Conservation (phyloP, 179 eudicot genomes). For the Carnegiea gigantea region DNA sequence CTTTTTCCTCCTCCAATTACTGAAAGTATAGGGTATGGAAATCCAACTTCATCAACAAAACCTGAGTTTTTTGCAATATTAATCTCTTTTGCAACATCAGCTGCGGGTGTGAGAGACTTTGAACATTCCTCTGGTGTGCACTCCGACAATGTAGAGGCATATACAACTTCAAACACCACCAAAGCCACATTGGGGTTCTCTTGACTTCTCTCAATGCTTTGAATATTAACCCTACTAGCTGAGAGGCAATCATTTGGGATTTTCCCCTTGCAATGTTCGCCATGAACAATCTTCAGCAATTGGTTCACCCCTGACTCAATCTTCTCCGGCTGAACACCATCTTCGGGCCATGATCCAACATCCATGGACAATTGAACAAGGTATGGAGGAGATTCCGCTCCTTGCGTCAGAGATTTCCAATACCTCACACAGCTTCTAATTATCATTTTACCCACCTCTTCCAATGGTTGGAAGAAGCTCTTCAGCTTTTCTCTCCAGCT, state of each 20-base stretch:
- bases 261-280: slow-evolving; percentile 63
- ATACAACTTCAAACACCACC: slow-evolving; percentile 94
- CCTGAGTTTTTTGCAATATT: slow-evolving; percentile 60
- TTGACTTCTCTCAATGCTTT: slow-evolving; percentile 83
- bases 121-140: slow-evolving; percentile 59
- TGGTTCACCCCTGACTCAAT: slow-evolving; percentile 83
- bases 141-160: slow-evolving; percentile 63
- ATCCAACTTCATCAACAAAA: slow-evolving; percentile 61
- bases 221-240: slow-evolving; percentile 85
- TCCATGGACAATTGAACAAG: slow-evolving; percentile 93
- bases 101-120: slow-evolving; percentile 91
- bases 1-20: slow-evolving; percentile 98
- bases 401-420: slow-evolving; percentile 86
- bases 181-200: slow-evolving; percentile 75
- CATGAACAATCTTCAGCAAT: slow-evolving; percentile 67
- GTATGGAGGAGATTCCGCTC: slow-evolving; percentile 96
- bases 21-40: slow-evolving; percentile 78
- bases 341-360: slow-evolving; percentile 88
- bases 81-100: slow-evolving; percentile 94
- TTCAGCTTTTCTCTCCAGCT: slow-evolving; percentile 53
- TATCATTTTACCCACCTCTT: slow-evolving; percentile 45
- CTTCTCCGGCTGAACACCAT: slow-evolving; percentile 96
- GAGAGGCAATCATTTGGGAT: slow-evolving; percentile 48
- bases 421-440: slow-evolving; percentile 56
- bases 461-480: slow-evolving; percentile 44